phyloP scores from a whole-genome alignment of 345 rosid genomes.

The Arabidopsis arenosa region DNA sequence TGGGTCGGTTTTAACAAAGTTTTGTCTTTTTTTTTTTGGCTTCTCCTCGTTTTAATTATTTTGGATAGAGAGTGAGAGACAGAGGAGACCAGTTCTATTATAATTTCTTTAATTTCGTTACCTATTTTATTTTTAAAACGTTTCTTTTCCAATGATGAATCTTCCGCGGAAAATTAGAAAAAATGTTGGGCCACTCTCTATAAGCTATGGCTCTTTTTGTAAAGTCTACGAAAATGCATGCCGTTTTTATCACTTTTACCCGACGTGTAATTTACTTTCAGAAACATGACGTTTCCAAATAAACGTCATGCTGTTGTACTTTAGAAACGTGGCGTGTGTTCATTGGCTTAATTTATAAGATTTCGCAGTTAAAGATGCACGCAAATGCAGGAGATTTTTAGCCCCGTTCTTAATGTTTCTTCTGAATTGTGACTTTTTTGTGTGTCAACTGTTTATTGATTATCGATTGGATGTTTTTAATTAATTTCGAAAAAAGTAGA shows the following conservation, averaged over 20 bases:
- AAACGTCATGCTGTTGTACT: slow-evolving; percentile 28
- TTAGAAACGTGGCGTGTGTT: background rate
- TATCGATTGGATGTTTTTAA: background rate
- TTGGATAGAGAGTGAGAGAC: slow-evolving; percentile 42
- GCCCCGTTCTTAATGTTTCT: background rate
- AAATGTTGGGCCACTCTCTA: background rate
- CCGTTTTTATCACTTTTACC: slow-evolving; percentile 29
- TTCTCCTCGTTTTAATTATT: slow-evolving; percentile 23
- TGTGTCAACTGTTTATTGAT: slow-evolving; percentile 21
- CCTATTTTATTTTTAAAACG: background rate
- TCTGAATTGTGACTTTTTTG: slow-evolving; percentile 6
- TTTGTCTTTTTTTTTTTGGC: background rate
- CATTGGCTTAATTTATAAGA: background rate
- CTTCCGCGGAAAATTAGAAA: slow-evolving; percentile 10
- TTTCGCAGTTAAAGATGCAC: slow-evolving; percentile 4
- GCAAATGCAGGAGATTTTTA: background rate
- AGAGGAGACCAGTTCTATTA: slow-evolving; percentile 24
- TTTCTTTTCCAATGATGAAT: slow-evolving; percentile 6
- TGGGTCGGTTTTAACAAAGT: slow-evolving; percentile 24
- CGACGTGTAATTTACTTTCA: slow-evolving; percentile 17
- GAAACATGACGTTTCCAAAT: slow-evolving; percentile 1
- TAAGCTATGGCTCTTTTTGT: background rate
- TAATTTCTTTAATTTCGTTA: background rate
- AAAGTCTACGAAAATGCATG: slow-evolving; percentile 12
- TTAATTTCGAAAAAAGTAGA: background rate